Evolutionary conservation across 148 eudicot genomes (phyloP).

Genomic region (Amaranthus cruentus): DNA sequence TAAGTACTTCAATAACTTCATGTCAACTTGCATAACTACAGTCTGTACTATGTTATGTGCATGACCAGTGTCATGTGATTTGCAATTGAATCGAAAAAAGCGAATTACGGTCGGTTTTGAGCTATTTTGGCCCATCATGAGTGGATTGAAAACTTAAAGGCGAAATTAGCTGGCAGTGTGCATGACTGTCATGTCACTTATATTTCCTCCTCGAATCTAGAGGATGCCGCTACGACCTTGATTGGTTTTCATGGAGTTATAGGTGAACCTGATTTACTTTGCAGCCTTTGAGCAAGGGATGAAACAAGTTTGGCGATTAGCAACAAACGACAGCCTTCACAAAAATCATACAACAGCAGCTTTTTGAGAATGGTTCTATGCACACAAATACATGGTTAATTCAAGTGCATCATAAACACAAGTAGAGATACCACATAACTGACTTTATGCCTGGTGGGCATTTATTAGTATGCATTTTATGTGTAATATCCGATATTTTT

Average conservation of each 20-base stretch:
- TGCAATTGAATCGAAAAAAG: too few species aligned
- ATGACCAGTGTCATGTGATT: too few species aligned
- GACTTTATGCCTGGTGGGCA: background rate
- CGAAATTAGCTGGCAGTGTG: too few species aligned
- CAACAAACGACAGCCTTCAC: too few species aligned
- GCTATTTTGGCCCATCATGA: too few species aligned
- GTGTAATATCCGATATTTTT: background rate
- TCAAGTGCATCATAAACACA: background rate
- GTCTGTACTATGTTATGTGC: background rate
- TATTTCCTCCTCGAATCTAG: background rate
- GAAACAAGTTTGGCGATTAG: background rate
- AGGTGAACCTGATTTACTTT: background rate
- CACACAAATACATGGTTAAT: background rate
- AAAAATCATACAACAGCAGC: background rate
- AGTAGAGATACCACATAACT: background rate
- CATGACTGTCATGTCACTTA: background rate
- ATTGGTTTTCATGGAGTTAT: background rate
- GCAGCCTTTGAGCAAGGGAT: background rate
- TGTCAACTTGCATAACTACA: background rate
- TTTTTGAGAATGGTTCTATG: background rate
- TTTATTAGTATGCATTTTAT: background rate
- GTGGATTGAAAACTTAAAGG: too few species aligned
- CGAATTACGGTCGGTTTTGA: too few species aligned
- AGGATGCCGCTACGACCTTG: background rate
- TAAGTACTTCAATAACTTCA: background rate